Percentiles rank a stretch among this genome's conserved stretches.
These are phyloP conservation scores for Colletotrichum theobromicola DNA, from an alignment of 2,329 filamentous ascomycete species.

Conservation along the genomic window DNA sequence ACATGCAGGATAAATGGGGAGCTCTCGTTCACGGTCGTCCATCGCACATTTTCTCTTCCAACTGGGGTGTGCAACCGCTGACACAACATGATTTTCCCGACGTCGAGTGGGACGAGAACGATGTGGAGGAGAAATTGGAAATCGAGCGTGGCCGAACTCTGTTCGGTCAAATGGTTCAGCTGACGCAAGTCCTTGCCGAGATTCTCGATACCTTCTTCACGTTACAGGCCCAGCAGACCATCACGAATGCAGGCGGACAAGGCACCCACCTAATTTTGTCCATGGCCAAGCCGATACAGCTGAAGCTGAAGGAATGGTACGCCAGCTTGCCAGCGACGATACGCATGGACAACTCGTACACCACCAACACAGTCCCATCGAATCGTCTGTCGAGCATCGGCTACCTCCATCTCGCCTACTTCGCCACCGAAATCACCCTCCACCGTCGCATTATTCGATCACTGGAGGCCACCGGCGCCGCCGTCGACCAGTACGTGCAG, in stretches of 20 bases:
- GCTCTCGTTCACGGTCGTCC: slow-evolving; percentile 84
- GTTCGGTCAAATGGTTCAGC: slow-evolving; percentile 76
- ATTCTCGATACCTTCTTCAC: slow-evolving; percentile 86
- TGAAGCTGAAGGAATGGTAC: slow-evolving; percentile 86
- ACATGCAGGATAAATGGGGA: slow-evolving; percentile 94
- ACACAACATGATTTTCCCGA: slow-evolving; percentile 74
- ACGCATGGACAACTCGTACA: slow-evolving; percentile 69
- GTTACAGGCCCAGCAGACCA: slow-evolving; percentile 74
- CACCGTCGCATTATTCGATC: slow-evolving; percentile 91
- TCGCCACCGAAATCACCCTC: slow-evolving; percentile 91
- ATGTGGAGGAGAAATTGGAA: slow-evolving; percentile 67
- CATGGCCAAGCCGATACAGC: slow-evolving; percentile 80
- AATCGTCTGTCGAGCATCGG: slow-evolving; percentile 66
- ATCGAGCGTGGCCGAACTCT: slow-evolving; percentile 72
- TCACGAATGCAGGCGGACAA: slow-evolving; percentile 69
- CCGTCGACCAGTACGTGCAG: slow-evolving; percentile 78
- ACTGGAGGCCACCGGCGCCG: slow-evolving; percentile 51
- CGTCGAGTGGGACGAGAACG: slow-evolving; percentile 68
- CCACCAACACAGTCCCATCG: slow-evolving; percentile 39
- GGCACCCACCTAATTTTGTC: slow-evolving; percentile 76
- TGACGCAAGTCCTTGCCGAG: slow-evolving; percentile 78
- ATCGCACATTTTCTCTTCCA: slow-evolving; percentile 70
- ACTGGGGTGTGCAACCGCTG: slow-evolving; percentile 80
- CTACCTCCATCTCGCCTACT: slow-evolving; percentile 90
- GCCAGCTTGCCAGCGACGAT: slow-evolving; percentile 66